These are phyloP conservation scores for Ophiocordyceps camponoti-rufipedis DNA, from an alignment of 2,329 filamentous ascomycete species.

Conservation along the genomic window DNA sequence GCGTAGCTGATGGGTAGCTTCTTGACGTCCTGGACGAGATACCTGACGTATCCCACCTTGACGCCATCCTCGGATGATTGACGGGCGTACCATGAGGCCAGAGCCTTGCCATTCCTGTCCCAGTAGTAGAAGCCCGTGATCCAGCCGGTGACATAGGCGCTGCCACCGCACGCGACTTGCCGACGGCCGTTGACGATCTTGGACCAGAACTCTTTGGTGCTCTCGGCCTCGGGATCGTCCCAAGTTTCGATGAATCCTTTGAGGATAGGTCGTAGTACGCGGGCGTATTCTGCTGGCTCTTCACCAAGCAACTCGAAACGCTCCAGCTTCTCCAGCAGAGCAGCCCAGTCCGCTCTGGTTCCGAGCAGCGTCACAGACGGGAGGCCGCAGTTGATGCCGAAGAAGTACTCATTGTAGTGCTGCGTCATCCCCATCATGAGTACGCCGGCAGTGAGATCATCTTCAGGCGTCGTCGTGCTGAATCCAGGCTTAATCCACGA, in stretches of 20 bases:
- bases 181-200: not conserved
- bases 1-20: not conserved
- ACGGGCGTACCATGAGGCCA: not conserved
- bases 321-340: constrained; percentile 21
- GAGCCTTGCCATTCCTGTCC: not conserved
- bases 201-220: not conserved
- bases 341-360: constrained; percentile 18
- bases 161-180: not conserved
- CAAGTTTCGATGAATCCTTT: not conserved
- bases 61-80: too few relatives aligned
- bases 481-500: constrained; percentile 24
- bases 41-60: not conserved
- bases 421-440: constrained; percentile 26
- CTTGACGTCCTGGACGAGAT: not conserved
- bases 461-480: constrained; percentile 17
- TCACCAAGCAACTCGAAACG: not conserved
- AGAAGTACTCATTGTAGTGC: constrained; percentile 8
- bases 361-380: constrained; percentile 23
- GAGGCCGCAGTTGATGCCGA: constrained; percentile 21
- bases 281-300: not conserved
- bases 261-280: not conserved
- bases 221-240: not conserved
- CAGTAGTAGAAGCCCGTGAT: not conserved
- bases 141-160: not conserved
- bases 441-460: constrained; percentile 22